Evolutionary conservation across 73 alveolate species (phyloP).

Genomic region (Urostyla sp.): DNA sequence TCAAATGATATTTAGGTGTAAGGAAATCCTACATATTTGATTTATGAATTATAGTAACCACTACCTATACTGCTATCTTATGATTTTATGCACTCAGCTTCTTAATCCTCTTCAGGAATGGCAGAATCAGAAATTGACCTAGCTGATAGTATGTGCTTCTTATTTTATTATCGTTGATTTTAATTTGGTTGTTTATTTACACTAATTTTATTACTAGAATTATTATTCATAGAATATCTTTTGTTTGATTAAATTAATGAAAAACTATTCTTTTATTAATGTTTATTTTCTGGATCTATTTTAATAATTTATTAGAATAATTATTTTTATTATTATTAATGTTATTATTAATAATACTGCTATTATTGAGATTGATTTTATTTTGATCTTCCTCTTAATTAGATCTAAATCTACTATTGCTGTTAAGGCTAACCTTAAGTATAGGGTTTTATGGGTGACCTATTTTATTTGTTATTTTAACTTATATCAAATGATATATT

Average conservation of each 20-base stretch:
- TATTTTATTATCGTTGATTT: neutral
- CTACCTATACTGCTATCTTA: too few relatives aligned
- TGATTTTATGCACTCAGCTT: too few relatives aligned
- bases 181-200: neutral
- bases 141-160: neutral
- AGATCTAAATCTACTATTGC: neutral
- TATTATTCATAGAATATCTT: neutral
- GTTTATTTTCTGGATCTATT: neutral
- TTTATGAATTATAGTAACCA: too few relatives aligned
- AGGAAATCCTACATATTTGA: too few relatives aligned
- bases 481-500: constrained; percentile 13
- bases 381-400: neutral
- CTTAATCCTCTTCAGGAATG: constrained; percentile 31
- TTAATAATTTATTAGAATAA: neutral
- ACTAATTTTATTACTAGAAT: neutral
- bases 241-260: neutral
- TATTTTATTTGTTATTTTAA: neutral
- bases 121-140: constrained; percentile 40
- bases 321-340: neutral
- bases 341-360: neutral
- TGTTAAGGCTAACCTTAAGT: neutral
- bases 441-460: too few relatives aligned
- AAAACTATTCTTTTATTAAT: neutral
- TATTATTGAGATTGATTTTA: neutral
- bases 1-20: too few relatives aligned